Evolutionary conservation across 2,329 filamentous ascomycete genomes (phyloP).

Genomic region (Aspergillus ibericus): DNA sequence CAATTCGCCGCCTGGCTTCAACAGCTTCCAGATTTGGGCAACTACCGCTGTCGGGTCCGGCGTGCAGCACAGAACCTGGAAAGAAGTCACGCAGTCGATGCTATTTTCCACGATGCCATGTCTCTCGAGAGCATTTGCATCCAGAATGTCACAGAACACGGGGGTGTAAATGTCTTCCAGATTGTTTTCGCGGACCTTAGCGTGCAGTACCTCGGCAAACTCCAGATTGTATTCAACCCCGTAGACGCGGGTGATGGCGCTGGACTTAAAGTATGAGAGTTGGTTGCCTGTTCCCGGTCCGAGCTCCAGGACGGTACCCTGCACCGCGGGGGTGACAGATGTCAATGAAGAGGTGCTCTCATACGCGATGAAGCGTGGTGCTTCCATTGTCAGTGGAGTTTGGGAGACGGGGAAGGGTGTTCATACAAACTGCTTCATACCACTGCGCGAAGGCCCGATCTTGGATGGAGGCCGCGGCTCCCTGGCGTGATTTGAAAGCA

Average conservation of each 20-base stretch:
- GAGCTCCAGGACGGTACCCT: conserved; percentile 46
- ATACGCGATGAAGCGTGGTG: conserved; percentile 29
- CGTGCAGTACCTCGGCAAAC: conserved; percentile 33
- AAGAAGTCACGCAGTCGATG: conserved; percentile 45
- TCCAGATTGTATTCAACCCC: conserved; percentile 45
- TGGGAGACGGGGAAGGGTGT: background rate
- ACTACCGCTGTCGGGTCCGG: conserved; percentile 20
- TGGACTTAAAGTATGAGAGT: conserved; percentile 39
- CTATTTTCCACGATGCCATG: conserved; percentile 35
- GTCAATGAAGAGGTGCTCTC: conserved; percentile 38
- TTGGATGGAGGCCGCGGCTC: background rate
- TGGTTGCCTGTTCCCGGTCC: conserved; percentile 49
- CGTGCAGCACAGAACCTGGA: conserved; percentile 49
- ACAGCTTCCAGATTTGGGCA: conserved; percentile 39
- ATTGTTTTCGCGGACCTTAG: conserved; percentile 28
- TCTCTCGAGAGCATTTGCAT: conserved; percentile 37
- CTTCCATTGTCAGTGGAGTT: background rate
- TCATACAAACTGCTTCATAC: background rate
- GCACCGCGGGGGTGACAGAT: conserved; percentile 29
- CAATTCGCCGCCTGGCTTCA: conserved; percentile 49
- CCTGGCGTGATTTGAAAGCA: background rate
- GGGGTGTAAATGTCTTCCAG: conserved; percentile 42
- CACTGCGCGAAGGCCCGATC: background rate
- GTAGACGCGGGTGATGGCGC: conserved; percentile 36
- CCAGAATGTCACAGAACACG: conserved; percentile 42